Evolutionary conservation across 108 stramenopile genomes (phyloP).

Genomic region (Craspedostauros australis): DNA sequence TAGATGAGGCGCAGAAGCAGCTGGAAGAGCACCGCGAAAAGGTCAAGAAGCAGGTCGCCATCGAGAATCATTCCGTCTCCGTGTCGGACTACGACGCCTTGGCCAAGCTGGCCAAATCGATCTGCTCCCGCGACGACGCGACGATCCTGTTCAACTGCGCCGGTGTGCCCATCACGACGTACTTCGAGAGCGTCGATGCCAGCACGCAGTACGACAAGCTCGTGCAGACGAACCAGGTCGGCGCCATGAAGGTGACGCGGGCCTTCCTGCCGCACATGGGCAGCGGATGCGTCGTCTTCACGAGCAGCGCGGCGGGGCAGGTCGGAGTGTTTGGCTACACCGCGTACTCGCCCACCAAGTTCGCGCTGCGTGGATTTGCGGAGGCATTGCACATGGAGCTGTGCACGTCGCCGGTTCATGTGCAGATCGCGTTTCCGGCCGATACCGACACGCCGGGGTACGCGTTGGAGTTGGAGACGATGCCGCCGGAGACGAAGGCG

Average conservation of each 20-base stretch:
- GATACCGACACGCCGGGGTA: conserved; percentile 98
- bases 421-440: conserved; percentile 90
- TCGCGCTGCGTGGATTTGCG: conserved; percentile 79
- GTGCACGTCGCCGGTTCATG: conserved; percentile 23
- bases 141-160: conserved; percentile 71
- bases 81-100: conserved; percentile 47
- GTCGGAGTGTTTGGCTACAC: conserved; percentile 79
- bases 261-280: conserved; percentile 80
- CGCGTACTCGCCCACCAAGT: conserved; percentile 82
- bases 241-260: conserved; percentile 57
- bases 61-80: conserved; percentile 40
- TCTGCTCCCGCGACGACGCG: conserved; percentile 31
- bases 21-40: neutral
- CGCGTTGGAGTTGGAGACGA: conserved; percentile 66
- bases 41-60: neutral
- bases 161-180: conserved; percentile 54
- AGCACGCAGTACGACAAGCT: conserved; percentile 41
- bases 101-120: conserved; percentile 22
- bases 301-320: conserved; percentile 72
- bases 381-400: conserved; percentile 77
- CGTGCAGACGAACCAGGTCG: conserved; percentile 71
- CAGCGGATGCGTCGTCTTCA: conserved; percentile 48
- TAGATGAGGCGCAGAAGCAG: conserved; percentile 24
- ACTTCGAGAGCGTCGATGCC: conserved; percentile 45
- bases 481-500: conserved; percentile 67